Evolutionary conservation across 371 early-diverging fungal species (phyloP), one percentile per base, ranked within the genome.

Genomic region (Mortierella sp.): DNA sequence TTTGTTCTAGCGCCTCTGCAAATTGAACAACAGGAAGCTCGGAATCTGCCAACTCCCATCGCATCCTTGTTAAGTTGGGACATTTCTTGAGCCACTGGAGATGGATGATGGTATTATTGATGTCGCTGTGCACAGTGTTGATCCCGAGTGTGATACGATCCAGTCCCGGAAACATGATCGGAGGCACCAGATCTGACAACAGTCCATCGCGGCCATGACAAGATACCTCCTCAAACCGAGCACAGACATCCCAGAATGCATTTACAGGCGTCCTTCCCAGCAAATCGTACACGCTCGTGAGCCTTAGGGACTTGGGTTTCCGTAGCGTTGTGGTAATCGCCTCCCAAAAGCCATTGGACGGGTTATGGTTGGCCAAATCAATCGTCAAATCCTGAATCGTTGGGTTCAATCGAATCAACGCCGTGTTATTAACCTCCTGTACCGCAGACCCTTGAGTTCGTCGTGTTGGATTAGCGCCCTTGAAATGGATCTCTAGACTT

Each of bases 131-230:
- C 3, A 42, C 38, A 42, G 68, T 68, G 19, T 68, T 68, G 68
- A 68, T 19, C 44, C 68, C 68, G 21, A 68, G 68, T 3, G 68
- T 38, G 24, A 68, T 68, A 2, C 68, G 68, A 24, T 68, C 42
- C 24, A 68, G 68, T 42, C 42, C 24, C 10, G 24, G 68, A 24
- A 68, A 68, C 34, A 24, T 21, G 9, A 68, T 68, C 24, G 68
- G 68, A 0, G 68, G 68, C 11, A 11, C 44, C 68, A 38, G 42
- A 42, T 68, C 68, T 6, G 42, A 42, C 21, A 68, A 21, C 21
- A 68, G 38, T 2, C 68, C 68, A 68, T 68, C 68, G 7, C 68
- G 68, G 24, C 68, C 68, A 42, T 38, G 34, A 68, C 68, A 68
- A 9, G 68, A 34, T 3, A 68, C 9, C 68, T 68, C 68, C 11